These are phyloP conservation scores for Wickerhamomyces kurtzmanii DNA, from an alignment of 805 yeast species.

Conservation along the genomic window DNA sequence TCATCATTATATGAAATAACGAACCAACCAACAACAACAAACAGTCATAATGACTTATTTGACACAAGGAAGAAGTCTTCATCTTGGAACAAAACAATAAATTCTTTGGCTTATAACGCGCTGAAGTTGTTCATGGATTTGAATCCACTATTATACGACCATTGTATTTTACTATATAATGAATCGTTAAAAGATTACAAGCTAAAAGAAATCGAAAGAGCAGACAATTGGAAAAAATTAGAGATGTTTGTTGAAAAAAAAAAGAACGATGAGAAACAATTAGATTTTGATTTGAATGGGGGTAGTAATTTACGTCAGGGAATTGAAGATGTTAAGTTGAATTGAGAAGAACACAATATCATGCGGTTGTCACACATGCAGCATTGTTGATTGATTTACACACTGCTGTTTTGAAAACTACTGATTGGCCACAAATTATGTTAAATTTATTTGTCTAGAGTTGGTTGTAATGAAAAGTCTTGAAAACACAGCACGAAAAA, in stretches of 20 bases:
- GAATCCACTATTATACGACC: conserved; percentile 83
- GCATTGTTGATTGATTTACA: no score
- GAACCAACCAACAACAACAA: no score
- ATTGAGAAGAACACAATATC: no score
- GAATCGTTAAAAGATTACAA: conserved; percentile 69
- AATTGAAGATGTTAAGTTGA: no score
- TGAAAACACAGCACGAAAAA: no score
- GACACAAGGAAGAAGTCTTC: conserved; percentile 15
- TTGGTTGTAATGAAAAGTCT: no score
- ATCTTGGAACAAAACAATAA: conserved; percentile 87
- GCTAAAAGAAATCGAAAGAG: conserved; percentile 49
- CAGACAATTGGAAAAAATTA: conserved; percentile 61
- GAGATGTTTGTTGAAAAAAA: conserved; percentile 43
- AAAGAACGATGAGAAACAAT: conserved; percentile 10
- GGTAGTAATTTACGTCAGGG: no score
- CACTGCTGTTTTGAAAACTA: no score
- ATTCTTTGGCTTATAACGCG: conserved; percentile 84
- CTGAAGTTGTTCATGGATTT: conserved; percentile 85
- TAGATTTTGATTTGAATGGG: no score
- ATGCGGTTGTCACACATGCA: no score
- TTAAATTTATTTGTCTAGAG: no score
- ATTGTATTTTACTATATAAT: conserved; percentile 81
- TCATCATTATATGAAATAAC: conserved; percentile 85
- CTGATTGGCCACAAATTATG: no score
- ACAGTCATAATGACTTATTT: not conserved